Evolutionary conservation across 2,329 filamentous ascomycete genomes (phyloP), one percentile per base, ranked within the genome.

Genomic region (Acrodontium crateriforme): DNA sequence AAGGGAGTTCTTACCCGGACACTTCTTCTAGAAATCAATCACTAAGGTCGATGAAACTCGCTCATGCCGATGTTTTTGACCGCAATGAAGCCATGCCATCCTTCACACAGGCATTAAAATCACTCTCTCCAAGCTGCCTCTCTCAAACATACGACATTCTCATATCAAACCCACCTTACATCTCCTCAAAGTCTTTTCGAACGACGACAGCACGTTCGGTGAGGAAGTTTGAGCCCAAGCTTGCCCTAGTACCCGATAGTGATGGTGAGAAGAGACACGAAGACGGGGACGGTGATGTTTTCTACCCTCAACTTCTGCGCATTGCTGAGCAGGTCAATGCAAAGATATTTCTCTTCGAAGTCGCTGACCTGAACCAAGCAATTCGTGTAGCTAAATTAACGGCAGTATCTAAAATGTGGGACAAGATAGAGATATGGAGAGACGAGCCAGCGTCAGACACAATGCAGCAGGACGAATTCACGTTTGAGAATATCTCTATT

Each of bases 151-250:
- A 40, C 24, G 47, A 91, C 36, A 56, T 95, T 3, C 55, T 98
- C 2, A 69, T 89, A 18, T 79, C 79, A 2, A 98, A 98, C 46
- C 89, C 89, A 10, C 89, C 89, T 1, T 95, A 95, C 50, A 76
- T 95, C 27, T 91, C 84, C 2, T 58, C 62, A 0, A 40, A 49
- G 3, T 69, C 68, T 6, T 84, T 80, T 44, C 54, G 63, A 20
- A 64, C 55, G 20, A 69, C 70, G 11, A 84, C 78, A 1, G 62
- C 66, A 1, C 69, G 74, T 15, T 87, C 80, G 9, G 87, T 94
- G 16, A 70, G 83, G 10, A 72, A 72, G 24, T 83, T 73, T 49
- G 89, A 98, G 54, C 89, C 89, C 3, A 69, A 61, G 38, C 55
- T 80, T 9, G 89, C 89, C 1, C 63, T 95, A 9, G 80, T 95